phyloP scores from a whole-genome alignment of 345 rosid genomes.

The Kernera saxatilis region DNA sequence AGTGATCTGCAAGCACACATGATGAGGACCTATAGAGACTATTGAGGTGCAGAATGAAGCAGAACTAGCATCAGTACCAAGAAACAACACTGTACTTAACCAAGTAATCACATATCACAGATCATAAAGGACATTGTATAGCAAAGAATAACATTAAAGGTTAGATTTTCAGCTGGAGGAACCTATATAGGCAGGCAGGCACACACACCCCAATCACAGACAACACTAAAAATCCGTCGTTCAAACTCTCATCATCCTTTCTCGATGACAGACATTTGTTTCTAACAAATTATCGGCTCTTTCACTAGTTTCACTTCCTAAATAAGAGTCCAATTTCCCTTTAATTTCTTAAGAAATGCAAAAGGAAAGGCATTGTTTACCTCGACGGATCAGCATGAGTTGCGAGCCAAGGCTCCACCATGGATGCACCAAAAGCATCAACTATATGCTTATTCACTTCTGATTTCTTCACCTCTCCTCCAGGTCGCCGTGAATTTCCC shows the following conservation, averaged over 20 bases:
- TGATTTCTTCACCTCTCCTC: conserved; percentile 58
- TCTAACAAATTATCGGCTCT: background rate
- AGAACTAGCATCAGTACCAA: background rate
- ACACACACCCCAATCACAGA: background rate
- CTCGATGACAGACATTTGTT: background rate
- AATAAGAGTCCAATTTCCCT: background rate
- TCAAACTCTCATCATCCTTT: background rate
- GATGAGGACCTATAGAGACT: background rate
- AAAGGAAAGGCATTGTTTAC: conserved; percentile 29
- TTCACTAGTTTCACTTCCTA: conserved; percentile 2
- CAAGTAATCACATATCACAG: background rate
- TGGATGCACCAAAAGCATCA: conserved; percentile 74
- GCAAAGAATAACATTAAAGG: background rate
- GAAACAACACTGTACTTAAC: background rate
- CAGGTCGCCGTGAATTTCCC: conserved; percentile 41
- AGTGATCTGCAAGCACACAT: too few relatives aligned
- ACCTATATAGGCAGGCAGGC: background rate
- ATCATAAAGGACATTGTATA: background rate
- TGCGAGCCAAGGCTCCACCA: conserved; percentile 97
- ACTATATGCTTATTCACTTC: conserved; percentile 58
- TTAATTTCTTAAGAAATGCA: background rate
- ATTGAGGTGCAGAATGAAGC: background rate
- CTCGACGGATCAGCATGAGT: conserved; percentile 94
- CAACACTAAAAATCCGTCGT: background rate
- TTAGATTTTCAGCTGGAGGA: background rate